A percentile compares a stretch with the other conserved stretches of the same genome.
Evolutionary conservation across 495 filamentous ascomycete genomes (phyloP).

Genomic region (Aspergillus baeticus): DNA sequence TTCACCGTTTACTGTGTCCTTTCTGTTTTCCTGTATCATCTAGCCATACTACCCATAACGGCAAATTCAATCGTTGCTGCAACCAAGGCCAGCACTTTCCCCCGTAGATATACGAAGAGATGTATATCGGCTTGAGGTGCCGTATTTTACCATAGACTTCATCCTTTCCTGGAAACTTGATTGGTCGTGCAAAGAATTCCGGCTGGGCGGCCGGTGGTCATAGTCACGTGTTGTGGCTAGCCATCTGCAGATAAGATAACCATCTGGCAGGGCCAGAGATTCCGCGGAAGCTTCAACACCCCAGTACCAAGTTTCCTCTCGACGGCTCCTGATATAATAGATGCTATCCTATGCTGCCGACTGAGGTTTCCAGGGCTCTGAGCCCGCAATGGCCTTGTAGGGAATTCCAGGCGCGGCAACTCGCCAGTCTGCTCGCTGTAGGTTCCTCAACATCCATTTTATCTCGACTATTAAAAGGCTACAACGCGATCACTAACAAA

Average conservation of each 20-base stretch:
- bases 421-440: constrained; percentile 63
- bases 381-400: constrained; percentile 62
- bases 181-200: too few relatives aligned
- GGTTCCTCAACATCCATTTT: constrained; percentile 17
- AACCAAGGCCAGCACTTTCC: not conserved
- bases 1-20: not conserved
- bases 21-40: constrained; percentile 2
- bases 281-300: too few relatives aligned
- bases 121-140: too few relatives aligned
- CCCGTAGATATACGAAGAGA: not conserved
- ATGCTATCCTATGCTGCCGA: constrained; percentile 30
- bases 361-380: constrained; percentile 36
- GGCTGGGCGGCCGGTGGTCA: too few relatives aligned
- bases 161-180: too few relatives aligned
- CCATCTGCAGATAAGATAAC: too few relatives aligned
- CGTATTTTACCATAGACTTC: too few relatives aligned
- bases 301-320: too few relatives aligned
- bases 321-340: not conserved
- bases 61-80: not conserved
- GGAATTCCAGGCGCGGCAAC: constrained; percentile 60
- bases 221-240: too few relatives aligned
- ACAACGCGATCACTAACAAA: constrained; percentile 16
- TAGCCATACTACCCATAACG: constrained; percentile 10
- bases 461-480: not conserved
- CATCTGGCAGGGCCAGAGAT: too few relatives aligned